A percentile compares a stretch with the other conserved stretches of the same genome.
Conservation (phyloP, 2,329 filamentous ascomycete species). For the Fusarium pseudocircinatum region DNA sequence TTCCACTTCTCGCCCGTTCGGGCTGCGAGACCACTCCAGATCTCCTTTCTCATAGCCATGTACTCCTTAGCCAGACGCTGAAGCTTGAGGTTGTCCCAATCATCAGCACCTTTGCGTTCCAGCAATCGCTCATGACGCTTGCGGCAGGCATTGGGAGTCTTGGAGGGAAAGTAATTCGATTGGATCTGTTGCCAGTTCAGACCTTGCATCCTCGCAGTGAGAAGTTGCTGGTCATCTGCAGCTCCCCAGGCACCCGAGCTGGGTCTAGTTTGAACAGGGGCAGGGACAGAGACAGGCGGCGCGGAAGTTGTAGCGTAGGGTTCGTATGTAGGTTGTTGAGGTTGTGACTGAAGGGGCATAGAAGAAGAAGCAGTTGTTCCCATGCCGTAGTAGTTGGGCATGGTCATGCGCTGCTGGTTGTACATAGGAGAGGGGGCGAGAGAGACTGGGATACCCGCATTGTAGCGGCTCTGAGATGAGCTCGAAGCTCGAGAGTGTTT, state of each 20-base stretch:
- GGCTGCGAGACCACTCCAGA: conserved; percentile 81
- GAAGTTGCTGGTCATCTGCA: conserved; percentile 77
- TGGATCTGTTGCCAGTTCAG: conserved; percentile 89
- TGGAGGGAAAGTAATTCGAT: conserved; percentile 77
- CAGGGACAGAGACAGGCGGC: conserved; percentile 46
- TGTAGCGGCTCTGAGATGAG: conserved; percentile 45
- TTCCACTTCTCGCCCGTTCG: conserved; percentile 85
- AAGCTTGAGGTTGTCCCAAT: conserved; percentile 81
- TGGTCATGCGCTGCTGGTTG: conserved; percentile 53
- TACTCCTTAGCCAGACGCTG: conserved; percentile 81
- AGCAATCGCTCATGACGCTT: conserved; percentile 88
- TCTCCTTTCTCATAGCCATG: conserved; percentile 80
- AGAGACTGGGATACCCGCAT: conserved; percentile 49
- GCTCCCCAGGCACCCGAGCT: conserved; percentile 76
- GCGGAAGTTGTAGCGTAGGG: conserved; percentile 49
- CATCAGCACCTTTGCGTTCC: conserved; percentile 77
- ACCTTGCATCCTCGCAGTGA: conserved; percentile 76
- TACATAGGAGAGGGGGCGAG: conserved; percentile 56
- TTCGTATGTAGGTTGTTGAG: conserved; percentile 51
- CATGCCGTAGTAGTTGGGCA: conserved; percentile 55
- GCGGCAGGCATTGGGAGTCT: conserved; percentile 85
- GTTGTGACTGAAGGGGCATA: conserved; percentile 46
- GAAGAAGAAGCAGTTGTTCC: conserved; percentile 47
- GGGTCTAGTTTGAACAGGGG: conserved; percentile 62
- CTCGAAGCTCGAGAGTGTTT: conserved; percentile 56